Percentiles rank a stretch among this genome's conserved stretches.
phyloP scores from a whole-genome alignment of 163 green algal species.

The Volvox carteri region DNA sequence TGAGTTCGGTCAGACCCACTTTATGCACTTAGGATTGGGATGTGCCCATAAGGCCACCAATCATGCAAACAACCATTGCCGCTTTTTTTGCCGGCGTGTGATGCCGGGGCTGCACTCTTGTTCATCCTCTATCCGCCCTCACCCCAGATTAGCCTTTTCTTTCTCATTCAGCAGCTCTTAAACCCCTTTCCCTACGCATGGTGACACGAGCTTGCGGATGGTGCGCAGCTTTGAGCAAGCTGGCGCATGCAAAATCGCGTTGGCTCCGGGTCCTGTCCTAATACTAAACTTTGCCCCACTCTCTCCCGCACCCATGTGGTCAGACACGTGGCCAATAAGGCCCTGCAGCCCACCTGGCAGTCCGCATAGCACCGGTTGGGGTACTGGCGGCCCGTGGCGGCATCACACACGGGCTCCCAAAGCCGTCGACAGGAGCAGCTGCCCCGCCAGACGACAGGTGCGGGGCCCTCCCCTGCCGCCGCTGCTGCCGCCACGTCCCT shows the following conservation, averaged over 20 bases:
- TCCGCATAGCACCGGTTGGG: conserved; percentile 43
- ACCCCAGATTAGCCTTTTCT: no score
- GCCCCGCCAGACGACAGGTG: background rate
- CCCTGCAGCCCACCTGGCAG: conserved; percentile 14
- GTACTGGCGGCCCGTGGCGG: background rate
- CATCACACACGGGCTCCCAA: conserved; percentile 34
- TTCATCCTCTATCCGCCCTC: no score
- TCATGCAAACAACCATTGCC: no score
- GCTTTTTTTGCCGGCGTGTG: no score
- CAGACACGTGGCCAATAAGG: no score
- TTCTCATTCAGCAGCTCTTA: background rate
- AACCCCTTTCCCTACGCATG: background rate
- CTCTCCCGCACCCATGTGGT: background rate
- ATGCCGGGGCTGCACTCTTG: no score
- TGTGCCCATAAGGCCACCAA: no score
- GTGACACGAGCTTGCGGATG: background rate
- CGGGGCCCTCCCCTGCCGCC: no score
- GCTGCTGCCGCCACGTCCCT: conserved; percentile 2
- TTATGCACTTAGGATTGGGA: background rate
- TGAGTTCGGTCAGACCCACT: background rate
- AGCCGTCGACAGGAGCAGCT: background rate
- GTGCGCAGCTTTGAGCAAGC: background rate
- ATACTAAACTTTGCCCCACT: background rate
- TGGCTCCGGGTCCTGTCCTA: background rate
- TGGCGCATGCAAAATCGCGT: background rate